phyloP scores from a whole-genome alignment of 1,284 basidiomycete genomes.

The Cryptococcus neoformans region DNA sequence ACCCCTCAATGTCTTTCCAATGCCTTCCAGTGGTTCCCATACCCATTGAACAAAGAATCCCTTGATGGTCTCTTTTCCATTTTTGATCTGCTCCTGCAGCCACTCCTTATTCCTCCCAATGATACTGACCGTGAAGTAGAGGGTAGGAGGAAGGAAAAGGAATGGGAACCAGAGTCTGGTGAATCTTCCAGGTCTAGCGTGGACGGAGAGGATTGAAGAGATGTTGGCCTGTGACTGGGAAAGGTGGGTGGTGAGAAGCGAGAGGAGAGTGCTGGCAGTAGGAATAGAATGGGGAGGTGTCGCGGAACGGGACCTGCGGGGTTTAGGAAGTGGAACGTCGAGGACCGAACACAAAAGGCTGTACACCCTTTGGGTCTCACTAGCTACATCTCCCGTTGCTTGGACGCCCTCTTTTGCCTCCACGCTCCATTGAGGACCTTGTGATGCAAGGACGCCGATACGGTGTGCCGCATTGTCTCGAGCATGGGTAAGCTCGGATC shows the following conservation, averaged over 20 bases:
- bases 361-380: constrained; percentile 41
- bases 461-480: constrained; percentile 32
- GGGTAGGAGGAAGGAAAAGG: constrained; percentile 45
- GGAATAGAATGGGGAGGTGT: constrained; percentile 9
- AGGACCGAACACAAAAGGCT: constrained; percentile 35
- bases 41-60: constrained; percentile 85
- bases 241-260: constrained; percentile 31
- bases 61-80: constrained; percentile 64
- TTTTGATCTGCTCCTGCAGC: constrained; percentile 56
- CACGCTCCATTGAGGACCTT: constrained; percentile 36
- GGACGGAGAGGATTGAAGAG: constrained; percentile 20
- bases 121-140: constrained; percentile 23
- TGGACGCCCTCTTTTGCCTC: constrained; percentile 1
- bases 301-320: constrained; percentile 5
- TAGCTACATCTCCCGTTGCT: constrained; percentile 16
- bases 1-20: constrained; percentile 69
- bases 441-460: constrained; percentile 41
- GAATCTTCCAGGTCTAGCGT: constrained; percentile 38
- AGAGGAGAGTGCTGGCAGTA: constrained; percentile 28
- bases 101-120: constrained; percentile 44
- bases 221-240: constrained; percentile 22
- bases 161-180: constrained; percentile 48
- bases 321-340: constrained; percentile 21
- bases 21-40: constrained; percentile 76
- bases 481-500: constrained; percentile 26